Percentiles rank a stretch among this genome's conserved stretches.
Evolutionary conservation across 331 rosid species (phyloP).

Genomic region (Prunus yedoensis): DNA sequence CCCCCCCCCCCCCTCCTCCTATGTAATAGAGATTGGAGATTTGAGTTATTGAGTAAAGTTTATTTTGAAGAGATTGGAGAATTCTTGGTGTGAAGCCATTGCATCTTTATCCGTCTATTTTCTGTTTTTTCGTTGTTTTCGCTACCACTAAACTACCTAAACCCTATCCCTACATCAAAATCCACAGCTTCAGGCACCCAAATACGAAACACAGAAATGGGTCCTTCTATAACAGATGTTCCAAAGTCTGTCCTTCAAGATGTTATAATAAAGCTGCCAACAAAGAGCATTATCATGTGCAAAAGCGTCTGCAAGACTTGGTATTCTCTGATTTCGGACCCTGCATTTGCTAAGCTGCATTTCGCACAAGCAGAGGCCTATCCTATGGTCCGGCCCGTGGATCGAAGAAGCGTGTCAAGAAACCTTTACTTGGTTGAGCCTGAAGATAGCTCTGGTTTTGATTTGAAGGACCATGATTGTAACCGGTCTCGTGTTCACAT

Average conservation of each 20-base stretch:
- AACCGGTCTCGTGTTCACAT: background rate
- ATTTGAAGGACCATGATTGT: background rate
- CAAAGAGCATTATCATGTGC: background rate
- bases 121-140: too few relatives aligned
- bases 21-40: too few relatives aligned
- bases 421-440: constrained; percentile 9
- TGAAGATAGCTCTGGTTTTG: background rate
- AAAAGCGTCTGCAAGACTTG: constrained; percentile 22
- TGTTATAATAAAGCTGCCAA: background rate
- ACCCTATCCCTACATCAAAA: background rate
- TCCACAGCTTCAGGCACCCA: background rate
- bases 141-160: too few relatives aligned
- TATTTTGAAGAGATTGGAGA: too few relatives aligned
- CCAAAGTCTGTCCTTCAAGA: background rate
- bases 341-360: constrained; percentile 5
- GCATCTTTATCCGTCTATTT: too few relatives aligned
- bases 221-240: background rate
- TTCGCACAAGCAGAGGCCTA: background rate
- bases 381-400: background rate
- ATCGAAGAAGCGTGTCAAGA: background rate
- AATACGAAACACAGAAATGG: background rate
- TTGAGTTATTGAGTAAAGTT: too few relatives aligned
- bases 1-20: too few relatives aligned
- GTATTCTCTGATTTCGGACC: constrained; percentile 1
- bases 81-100: too few relatives aligned